Percentiles rank a stretch among this genome's conserved stretches.
Evolutionary conservation across 2,329 filamentous ascomycete genomes (phyloP).

Genomic region (Diaporthe ampelina): DNA sequence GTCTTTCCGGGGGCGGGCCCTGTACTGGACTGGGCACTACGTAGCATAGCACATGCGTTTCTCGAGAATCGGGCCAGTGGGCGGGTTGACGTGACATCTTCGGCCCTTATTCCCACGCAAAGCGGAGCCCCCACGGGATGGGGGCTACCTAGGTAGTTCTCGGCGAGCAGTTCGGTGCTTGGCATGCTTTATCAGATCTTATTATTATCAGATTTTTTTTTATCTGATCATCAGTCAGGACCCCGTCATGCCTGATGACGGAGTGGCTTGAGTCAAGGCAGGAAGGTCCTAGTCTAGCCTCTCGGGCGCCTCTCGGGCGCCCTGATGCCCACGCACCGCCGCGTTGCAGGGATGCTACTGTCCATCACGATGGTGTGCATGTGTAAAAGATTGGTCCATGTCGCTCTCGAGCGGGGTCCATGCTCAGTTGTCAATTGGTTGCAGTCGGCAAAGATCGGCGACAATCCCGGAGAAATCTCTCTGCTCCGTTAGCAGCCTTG

Average conservation of each 20-base stretch:
- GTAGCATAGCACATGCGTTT: conserved; percentile 1
- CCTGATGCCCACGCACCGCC: too few species aligned
- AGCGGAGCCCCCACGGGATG: conserved; percentile 24
- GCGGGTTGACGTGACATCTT: conserved; percentile 5
- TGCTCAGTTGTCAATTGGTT: not conserved
- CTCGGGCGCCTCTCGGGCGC: not conserved
- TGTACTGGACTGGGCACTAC: not conserved
- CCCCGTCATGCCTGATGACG: conserved; percentile 8
- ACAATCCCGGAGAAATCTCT: conserved; percentile 10
- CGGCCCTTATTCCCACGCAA: conserved; percentile 13
- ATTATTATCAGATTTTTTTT: conserved; percentile 33
- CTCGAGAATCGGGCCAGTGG: conserved; percentile 2
- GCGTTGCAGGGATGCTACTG: too few species aligned
- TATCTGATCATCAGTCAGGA: conserved; percentile 30
- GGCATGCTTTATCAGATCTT: conserved; percentile 26
- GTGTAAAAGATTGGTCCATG: conserved; percentile 1
- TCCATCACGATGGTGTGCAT: not conserved
- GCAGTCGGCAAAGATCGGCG: conserved; percentile 3
- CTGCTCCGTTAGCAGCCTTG: conserved; percentile 5
- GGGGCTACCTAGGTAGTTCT: not conserved
- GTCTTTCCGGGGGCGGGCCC: conserved; percentile 16
- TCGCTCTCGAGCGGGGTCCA: not conserved
- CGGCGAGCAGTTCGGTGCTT: conserved; percentile 28
- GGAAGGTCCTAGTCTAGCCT: conserved; percentile 20
- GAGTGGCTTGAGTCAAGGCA: conserved; percentile 26